phyloP scores from a whole-genome alignment of 73 alveolate genomes.

The Symbiodinium pilosum region DNA sequence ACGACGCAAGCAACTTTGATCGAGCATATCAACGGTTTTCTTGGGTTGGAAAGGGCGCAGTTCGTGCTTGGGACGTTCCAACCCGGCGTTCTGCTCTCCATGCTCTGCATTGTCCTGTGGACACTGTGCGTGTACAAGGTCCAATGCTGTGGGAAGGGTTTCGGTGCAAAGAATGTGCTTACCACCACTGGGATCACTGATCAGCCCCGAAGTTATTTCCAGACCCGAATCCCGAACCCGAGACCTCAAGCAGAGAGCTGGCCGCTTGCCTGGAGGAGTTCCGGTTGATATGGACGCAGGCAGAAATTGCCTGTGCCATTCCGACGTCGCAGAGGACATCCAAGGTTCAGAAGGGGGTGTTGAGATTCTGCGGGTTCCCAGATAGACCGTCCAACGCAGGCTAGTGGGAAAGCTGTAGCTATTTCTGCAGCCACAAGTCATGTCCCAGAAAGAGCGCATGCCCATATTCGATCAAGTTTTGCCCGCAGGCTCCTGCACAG shows the following conservation, averaged over 20 bases:
- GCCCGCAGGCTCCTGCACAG: background rate
- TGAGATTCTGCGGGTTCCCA: background rate
- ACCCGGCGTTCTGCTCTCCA: constrained; percentile 36
- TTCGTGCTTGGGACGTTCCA: background rate
- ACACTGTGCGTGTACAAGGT: constrained; percentile 45
- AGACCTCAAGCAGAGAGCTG: background rate
- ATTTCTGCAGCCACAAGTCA: background rate
- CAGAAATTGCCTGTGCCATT: constrained; percentile 2
- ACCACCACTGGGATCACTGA: background rate
- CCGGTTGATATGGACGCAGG: constrained; percentile 40
- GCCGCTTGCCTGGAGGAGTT: background rate
- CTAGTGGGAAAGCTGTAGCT: background rate
- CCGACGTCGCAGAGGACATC: background rate
- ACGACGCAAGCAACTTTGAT: constrained; percentile 33
- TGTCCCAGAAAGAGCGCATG: background rate
- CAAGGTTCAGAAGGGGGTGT: background rate
- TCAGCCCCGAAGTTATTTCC: background rate
- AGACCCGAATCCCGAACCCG: background rate
- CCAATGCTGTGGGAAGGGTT: background rate
- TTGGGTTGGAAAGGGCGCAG: background rate
- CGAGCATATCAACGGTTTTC: constrained; percentile 4
- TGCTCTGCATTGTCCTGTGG: constrained; percentile 54
- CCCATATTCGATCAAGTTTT: background rate
- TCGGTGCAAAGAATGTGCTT: background rate
- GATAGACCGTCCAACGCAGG: background rate